phyloP scores from a whole-genome alignment of 139 green algal genomes.

The Chlamydomonas sphaeroides region DNA sequence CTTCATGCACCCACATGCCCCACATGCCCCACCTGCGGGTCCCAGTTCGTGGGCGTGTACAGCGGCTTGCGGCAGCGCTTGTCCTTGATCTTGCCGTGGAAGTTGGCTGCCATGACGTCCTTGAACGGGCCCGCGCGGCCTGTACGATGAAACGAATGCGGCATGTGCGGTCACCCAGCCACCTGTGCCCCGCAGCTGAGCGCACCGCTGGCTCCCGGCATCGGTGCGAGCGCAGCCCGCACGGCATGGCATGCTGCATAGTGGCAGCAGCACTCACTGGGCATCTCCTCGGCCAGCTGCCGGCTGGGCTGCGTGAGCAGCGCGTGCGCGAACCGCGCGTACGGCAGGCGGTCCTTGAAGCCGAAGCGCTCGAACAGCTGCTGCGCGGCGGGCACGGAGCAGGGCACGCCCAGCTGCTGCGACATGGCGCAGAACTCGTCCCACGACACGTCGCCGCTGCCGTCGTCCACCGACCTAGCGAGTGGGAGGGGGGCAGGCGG shows the following conservation, averaged over 20 bases:
- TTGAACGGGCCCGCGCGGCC: constrained; percentile 68
- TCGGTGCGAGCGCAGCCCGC: no score
- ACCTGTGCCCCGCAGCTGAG: no score
- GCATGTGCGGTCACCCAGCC: no score
- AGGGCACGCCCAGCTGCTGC: constrained; percentile 22
- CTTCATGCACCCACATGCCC: no score
- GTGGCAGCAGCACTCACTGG: no score
- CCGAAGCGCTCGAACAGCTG: constrained; percentile 59
- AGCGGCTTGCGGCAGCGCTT: constrained; percentile 75
- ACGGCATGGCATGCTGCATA: no score
- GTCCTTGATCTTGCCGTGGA: constrained; percentile 80
- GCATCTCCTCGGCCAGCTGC: constrained; percentile 63
- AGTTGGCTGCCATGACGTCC: constrained; percentile 56
- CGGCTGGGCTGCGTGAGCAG: constrained; percentile 65
- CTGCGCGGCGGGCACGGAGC: constrained; percentile 42
- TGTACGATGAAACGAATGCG: no score
- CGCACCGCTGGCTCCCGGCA: background rate
- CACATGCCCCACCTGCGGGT: constrained; percentile 61
- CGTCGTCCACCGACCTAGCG: constrained; percentile 64
- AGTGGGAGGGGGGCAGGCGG: no score
- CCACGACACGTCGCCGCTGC: constrained; percentile 61
- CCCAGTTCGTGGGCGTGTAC: constrained; percentile 70
- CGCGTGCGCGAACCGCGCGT: constrained; percentile 59
- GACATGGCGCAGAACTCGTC: constrained; percentile 60
- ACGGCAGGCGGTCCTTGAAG: constrained; percentile 61